phyloP scores from a whole-genome alignment of 2,329 filamentous ascomycete species.

The Phaeomoniella chlamydospora region DNA sequence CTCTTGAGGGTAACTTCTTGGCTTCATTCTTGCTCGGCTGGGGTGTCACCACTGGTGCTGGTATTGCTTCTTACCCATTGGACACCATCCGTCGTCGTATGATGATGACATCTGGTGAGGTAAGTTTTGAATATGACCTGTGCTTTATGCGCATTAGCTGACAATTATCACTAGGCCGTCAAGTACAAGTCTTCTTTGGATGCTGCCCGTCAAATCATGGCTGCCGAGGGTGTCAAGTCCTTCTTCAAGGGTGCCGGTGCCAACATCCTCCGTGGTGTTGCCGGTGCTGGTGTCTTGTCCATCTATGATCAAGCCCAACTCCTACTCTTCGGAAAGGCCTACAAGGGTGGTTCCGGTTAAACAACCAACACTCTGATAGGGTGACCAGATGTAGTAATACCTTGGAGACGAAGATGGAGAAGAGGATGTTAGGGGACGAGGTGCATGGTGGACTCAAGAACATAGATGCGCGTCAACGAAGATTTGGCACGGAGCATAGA shows the following conservation, averaged over 20 bases:
- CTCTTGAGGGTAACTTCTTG: conserved; percentile 96
- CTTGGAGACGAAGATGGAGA: conserved; percentile 10
- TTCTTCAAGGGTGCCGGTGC: conserved; percentile 99
- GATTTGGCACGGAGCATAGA: conserved; percentile 27
- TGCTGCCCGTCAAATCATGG: conserved; percentile 89
- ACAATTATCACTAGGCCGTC: conserved; percentile 69
- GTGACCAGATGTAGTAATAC: conserved; percentile 13
- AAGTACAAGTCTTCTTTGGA: conserved; percentile 98
- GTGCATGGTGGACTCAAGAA: conserved; percentile 18
- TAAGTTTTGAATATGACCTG: no score
- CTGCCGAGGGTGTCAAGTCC: conserved; percentile 91
- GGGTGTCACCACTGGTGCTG: conserved; percentile 98
- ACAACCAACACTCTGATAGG: conserved; percentile 9
- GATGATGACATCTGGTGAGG: conserved; percentile 94
- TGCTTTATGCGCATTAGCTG: no score
- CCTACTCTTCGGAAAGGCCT: conserved; percentile 99
- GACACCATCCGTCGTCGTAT: conserved; percentile 99
- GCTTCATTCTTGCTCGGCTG: conserved; percentile 98
- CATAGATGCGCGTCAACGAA: conserved; percentile 28
- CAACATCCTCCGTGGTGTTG: conserved; percentile 99
- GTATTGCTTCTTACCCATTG: conserved; percentile 99
- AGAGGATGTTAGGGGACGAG: conserved; percentile 14
- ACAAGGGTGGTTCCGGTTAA: conserved; percentile 46
- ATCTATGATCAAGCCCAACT: conserved; percentile 97
- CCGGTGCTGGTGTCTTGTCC: conserved; percentile 99